Evolutionary conservation across 768 basidiomycete genomes (phyloP).

Genomic region (Kondoa malvinella): DNA sequence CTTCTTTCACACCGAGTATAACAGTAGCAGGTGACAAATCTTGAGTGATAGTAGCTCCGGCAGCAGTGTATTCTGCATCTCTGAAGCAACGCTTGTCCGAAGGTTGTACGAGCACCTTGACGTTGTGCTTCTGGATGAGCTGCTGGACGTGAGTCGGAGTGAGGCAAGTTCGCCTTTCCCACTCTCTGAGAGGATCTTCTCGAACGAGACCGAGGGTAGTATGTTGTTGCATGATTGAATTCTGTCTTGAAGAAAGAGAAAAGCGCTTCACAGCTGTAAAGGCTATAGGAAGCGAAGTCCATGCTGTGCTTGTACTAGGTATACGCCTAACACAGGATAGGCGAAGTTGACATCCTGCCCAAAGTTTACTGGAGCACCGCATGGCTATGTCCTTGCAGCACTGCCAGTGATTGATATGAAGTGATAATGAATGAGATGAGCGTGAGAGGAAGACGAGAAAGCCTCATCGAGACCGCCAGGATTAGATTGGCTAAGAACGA

Average conservation of each 20-base stretch:
- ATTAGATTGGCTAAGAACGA: not conserved
- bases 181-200: not conserved
- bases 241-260: no score
- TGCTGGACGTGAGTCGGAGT: not conserved
- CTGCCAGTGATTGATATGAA: no score
- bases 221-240: not conserved
- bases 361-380: no score
- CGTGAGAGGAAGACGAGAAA: not conserved
- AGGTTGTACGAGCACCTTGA: not conserved
- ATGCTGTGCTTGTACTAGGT: no score
- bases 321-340: no score
- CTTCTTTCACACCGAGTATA: not conserved
- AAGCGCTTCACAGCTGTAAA: no score
- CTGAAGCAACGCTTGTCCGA: not conserved
- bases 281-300: no score
- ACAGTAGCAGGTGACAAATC: not conserved
- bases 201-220: not conserved
- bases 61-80: not conserved
- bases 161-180: not conserved
- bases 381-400: no score
- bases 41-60: not conserved
- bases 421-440: not conserved
- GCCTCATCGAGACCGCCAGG: not conserved
- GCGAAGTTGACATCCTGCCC: no score
- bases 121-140: not conserved